Evolutionary conservation across 2,329 filamentous ascomycete species (phyloP), one percentile per base, ranked within the genome.

Genomic region (Huntiella moniliformis): DNA sequence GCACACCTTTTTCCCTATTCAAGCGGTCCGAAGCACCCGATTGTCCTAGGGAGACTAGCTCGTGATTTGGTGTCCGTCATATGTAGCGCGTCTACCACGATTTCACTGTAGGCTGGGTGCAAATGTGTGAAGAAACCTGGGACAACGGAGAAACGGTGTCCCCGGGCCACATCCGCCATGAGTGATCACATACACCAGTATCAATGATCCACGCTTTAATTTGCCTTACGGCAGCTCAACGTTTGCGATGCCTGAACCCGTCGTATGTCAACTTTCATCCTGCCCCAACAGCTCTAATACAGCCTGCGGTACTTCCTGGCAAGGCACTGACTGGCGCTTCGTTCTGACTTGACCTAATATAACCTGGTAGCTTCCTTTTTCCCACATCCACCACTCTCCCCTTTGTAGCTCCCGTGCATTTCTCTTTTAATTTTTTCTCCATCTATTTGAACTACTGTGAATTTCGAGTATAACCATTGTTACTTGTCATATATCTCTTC

Each of bases 321-420:
- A 15, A 34, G n/a, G 5, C 12, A 34, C 8, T 35, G 7, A 34
- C 8, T 35, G 7, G 13, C 13, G 22, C 13, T 39, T 39, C n/a
- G 11, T 39, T 16, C 37, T 39, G 22, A 8, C 22, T 28, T 28
- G 22, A 28, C 22, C 22, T 28, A 28, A 28, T 28, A 28, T 28
- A 28, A 28, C 22, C 22, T 28, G 22, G 22, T 18, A 13, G 13
- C 31, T 46, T 45, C 31, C 39, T 49, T 43, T 46, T 44, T 36
- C 42, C 32, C 12, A 42, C 17, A 18, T 39, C 39, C 45, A 22
- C 38, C 42, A 40, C 41, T 38, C 40, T 28, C 33, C 16, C 40
- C 40, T 41, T 49, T 44, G 22, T n/a, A 15, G 16, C 35, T 39
- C 28, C 8, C 31, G 37, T 41, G 13, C n/a, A 15, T 38, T 40